Base-by-base conservation (phyloP, 2,329 filamentous ascomycete genomes). In the Lecanicillium sp. region DNA sequence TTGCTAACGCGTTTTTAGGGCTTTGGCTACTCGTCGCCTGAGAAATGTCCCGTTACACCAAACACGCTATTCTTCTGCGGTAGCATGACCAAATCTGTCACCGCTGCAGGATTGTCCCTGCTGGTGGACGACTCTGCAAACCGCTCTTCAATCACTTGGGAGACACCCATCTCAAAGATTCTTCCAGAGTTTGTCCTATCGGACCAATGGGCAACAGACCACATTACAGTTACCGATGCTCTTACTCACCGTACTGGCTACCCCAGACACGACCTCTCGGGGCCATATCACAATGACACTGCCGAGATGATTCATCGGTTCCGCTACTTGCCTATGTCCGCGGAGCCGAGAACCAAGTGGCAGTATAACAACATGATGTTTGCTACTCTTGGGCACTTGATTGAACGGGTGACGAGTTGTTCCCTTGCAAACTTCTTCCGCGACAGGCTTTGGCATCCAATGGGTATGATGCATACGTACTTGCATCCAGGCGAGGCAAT, bases 41-140 rank as follows among this genome's bases (percentile, higher is more conserved):
- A 57, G 3, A 50, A 48, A 4, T 58, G 54, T 0, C 52, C 57
- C 0, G 63, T 64, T 8, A 69, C 60, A 0, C 50, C 65, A 1
- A 53, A 62, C 15, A 74, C 70, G 0, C 54, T 76, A 1, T 75
- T 73, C 51, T 69, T 68, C 44, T 60, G 62, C 9, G 73, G 67
- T 5, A 73, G 69, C 45, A 73, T 63, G 14, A 73, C 70, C 27
- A 77, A 76, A 48, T 67, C 69, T 2, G 62, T 71, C 40, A 71
- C 67, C 1, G 65, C 70, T 4, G 69, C 69, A 1, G 60, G 62
- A 0, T 45, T 75, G 5, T 63, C 67, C 1, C 49, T 71, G 3
- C 56, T 75, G 3, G 55, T 75, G 3, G 63, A 67, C 19, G 56
- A 67, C 9, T 55, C 64, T 9, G 53, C 59, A 13, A 56, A 61